phyloP scores from a whole-genome alignment of 2,329 filamentous ascomycete genomes.

The Ascochyta pisi region DNA sequence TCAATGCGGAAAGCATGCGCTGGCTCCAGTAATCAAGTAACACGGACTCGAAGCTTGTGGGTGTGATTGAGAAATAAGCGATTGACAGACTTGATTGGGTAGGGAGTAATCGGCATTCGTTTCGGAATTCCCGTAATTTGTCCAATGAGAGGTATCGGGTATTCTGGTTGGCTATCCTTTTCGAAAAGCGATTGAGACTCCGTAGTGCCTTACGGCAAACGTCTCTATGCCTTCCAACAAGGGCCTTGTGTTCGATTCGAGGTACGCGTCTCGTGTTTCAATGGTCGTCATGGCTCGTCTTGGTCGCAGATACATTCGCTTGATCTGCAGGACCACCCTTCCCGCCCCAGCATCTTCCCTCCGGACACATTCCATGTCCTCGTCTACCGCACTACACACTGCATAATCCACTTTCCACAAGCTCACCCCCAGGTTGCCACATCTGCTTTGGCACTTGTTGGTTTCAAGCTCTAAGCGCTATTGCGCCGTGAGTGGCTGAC shows the following conservation, averaged over 20 bases:
- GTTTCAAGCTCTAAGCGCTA: conserved; percentile 42
- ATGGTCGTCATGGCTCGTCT: conserved; percentile 4
- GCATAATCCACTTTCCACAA: conserved; percentile 13
- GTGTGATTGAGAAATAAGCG: conserved; percentile 3
- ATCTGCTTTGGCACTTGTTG: conserved; percentile 19
- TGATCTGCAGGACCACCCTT: background rate
- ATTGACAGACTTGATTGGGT: conserved; percentile 3
- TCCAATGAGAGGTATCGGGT: conserved; percentile 4
- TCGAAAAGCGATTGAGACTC: background rate
- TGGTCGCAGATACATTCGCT: conserved; percentile 9
- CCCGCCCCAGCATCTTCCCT: conserved; percentile 1
- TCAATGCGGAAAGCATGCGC: conserved; percentile 1
- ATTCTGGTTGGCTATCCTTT: background rate
- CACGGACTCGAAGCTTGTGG: background rate
- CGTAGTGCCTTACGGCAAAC: background rate
- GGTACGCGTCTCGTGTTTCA: conserved; percentile 12
- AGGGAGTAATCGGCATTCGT: background rate
- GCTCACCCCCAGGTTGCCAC: conserved; percentile 20
- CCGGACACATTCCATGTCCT: conserved; percentile 9
- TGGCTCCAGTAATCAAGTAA: conserved; percentile 4
- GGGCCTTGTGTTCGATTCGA: conserved; percentile 5
- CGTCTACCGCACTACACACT: conserved; percentile 1
- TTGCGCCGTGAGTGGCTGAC: conserved; percentile 37
- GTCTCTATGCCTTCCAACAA: background rate
- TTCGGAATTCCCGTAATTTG: background rate